These are phyloP conservation scores for Fusarium stilboides DNA, from an alignment of 2,329 filamentous ascomycete species.

Conservation along the genomic window DNA sequence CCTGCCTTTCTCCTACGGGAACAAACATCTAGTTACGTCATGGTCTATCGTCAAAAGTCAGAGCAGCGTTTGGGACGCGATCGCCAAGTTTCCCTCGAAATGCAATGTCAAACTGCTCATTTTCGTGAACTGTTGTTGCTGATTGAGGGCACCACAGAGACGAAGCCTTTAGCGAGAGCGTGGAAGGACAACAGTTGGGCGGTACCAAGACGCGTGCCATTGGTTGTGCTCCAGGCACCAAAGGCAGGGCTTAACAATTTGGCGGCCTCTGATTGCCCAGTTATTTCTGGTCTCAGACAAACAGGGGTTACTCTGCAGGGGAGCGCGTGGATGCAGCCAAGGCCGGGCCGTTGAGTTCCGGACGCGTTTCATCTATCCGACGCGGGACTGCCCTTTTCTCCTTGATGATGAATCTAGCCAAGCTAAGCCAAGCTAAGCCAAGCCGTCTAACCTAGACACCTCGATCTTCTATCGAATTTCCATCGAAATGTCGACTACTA, in stretches of 20 bases:
- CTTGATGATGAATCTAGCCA: not conserved
- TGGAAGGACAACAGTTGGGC: not conserved
- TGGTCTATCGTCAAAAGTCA: too few relatives aligned
- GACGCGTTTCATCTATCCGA: not conserved
- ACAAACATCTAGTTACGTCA: not conserved
- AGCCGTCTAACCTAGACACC: not conserved
- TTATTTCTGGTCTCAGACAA: not conserved
- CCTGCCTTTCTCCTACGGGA: not conserved
- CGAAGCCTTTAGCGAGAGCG: too few relatives aligned
- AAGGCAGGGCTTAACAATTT: not conserved
- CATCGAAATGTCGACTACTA: not conserved
- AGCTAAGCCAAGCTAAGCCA: not conserved
- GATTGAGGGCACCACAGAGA: too few relatives aligned
- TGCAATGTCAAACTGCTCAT: too few relatives aligned
- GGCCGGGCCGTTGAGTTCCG: not conserved
- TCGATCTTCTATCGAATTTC: not conserved
- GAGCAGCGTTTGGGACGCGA: too few relatives aligned
- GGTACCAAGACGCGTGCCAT: not conserved
- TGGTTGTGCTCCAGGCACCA: not conserved
- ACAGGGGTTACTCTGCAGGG: not conserved
- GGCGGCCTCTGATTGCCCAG: not conserved
- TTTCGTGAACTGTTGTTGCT: too few relatives aligned
- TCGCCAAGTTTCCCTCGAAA: too few relatives aligned
- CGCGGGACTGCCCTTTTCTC: not conserved
- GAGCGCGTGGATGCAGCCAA: not conserved